phyloP scores from a whole-genome alignment of 441 rosid species.

The Geranium incanum region DNA sequence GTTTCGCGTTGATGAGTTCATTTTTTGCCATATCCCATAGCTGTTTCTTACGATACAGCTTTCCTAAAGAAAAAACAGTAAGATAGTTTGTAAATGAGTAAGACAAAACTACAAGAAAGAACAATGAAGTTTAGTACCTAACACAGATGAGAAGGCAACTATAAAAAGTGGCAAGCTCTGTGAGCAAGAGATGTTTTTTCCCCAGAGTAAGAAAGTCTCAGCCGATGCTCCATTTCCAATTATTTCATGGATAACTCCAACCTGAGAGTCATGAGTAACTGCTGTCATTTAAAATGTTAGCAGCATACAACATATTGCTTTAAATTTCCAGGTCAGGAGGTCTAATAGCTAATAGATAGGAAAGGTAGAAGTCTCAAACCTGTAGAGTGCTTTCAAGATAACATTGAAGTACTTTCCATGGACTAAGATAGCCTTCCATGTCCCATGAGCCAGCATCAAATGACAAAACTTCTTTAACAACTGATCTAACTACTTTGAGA shows the following conservation, averaged over 20 bases:
- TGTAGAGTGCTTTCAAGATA: constrained; percentile 93
- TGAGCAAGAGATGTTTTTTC: constrained; percentile 57
- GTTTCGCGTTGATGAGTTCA: constrained; percentile 59
- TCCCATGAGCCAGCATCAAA: constrained; percentile 37
- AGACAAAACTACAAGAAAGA: constrained; percentile 6
- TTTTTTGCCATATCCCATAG: constrained; percentile 56
- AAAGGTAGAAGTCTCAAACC: constrained; percentile 38
- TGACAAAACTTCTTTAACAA: constrained; percentile 56
- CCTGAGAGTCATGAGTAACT: constrained; percentile 34
- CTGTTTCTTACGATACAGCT: constrained; percentile 54
- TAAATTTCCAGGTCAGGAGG: constrained; percentile 19
- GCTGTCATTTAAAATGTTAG: neutral
- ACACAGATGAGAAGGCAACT: constrained; percentile 63
- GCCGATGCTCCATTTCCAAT: constrained; percentile 81
- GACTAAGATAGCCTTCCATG: constrained; percentile 60
- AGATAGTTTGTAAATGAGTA: constrained; percentile 13
- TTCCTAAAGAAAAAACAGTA: constrained; percentile 37
- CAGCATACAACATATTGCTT: constrained; percentile 4
- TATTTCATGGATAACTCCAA: constrained; percentile 65
- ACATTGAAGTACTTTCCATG: constrained; percentile 82
- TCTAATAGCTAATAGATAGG: constrained; percentile 15
- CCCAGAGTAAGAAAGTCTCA: constrained; percentile 66
- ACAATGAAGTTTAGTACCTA: constrained; percentile 42
- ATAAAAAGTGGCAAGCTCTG: constrained; percentile 52
- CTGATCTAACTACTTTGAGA: constrained; percentile 40